These are phyloP conservation scores for Pleurotus tuoliensis DNA, from an alignment of 768 basidiomycete species.

Conservation along the genomic window DNA sequence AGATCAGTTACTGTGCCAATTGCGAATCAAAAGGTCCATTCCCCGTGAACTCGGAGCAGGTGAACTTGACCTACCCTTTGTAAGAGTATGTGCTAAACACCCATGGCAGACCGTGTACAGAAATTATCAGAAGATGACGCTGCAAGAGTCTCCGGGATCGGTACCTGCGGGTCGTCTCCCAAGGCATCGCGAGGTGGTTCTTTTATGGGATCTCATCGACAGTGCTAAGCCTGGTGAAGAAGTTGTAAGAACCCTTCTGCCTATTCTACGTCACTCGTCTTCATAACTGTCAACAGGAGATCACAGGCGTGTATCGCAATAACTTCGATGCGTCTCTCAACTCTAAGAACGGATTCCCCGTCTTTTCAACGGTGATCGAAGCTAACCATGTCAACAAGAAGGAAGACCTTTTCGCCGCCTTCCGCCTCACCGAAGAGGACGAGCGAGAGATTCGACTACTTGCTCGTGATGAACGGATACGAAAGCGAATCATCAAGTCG, in stretches of 20 bases:
- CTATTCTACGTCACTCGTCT: not conserved
- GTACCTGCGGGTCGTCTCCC: conserved; percentile 97
- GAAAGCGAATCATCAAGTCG: conserved; percentile 96
- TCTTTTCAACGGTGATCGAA: conserved; percentile 97
- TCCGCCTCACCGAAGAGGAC: conserved; percentile 95
- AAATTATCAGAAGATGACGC: conserved; percentile 98
- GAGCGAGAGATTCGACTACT: conserved; percentile 87
- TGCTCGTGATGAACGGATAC: conserved; percentile 88
- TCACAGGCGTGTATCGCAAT: conserved; percentile 97
- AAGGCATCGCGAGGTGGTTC: conserved; percentile 92
- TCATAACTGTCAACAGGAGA: conserved; percentile 57
- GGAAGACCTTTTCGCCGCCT: conserved; percentile 98
- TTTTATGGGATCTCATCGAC: conserved; percentile 98
- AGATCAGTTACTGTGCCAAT: conserved; percentile 89
- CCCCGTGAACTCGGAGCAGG: conserved; percentile 94
- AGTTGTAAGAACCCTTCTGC: conserved; percentile 54
- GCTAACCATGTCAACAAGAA: conserved; percentile 99
- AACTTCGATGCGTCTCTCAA: conserved; percentile 99
- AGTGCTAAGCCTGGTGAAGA: conserved; percentile 98
- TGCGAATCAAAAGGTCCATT: conserved; percentile 97
- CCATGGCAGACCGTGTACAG: conserved; percentile 83
- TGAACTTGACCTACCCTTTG: conserved; percentile 25
- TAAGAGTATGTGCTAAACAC: not conserved
- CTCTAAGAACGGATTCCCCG: conserved; percentile 98
- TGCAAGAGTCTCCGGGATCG: conserved; percentile 96